phyloP scores from a whole-genome alignment of 2,329 filamentous ascomycete species.

The Emmonsiellopsis sp. region DNA sequence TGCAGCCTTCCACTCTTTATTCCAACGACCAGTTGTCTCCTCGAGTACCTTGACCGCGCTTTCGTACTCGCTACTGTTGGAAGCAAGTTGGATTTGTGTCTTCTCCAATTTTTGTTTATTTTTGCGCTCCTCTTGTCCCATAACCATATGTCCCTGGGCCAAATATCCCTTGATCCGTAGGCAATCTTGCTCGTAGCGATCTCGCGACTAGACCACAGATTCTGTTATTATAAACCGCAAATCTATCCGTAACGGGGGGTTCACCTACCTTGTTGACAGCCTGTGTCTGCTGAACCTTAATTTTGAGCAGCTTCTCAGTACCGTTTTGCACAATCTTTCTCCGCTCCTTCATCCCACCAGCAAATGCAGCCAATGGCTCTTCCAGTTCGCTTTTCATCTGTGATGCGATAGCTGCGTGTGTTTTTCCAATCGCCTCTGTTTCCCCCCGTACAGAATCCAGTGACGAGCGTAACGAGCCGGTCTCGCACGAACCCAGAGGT shows the following conservation, averaged over 20 bases:
- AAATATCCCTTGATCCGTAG: constrained; percentile 97
- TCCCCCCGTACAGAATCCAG: constrained; percentile 82
- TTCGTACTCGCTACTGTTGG: constrained; percentile 89
- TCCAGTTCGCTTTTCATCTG: constrained; percentile 97
- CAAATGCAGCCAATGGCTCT: constrained; percentile 83
- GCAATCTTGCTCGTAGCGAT: constrained; percentile 95
- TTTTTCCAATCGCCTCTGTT: constrained; percentile 86
- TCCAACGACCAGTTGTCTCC: constrained; percentile 92
- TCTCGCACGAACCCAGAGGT: constrained; percentile 77
- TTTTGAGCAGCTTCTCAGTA: constrained; percentile 88
- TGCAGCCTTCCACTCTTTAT: constrained; percentile 94
- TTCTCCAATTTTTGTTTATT: constrained; percentile 99
- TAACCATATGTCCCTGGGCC: constrained; percentile 98
- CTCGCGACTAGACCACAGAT: constrained; percentile 54
- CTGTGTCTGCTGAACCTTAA: constrained; percentile 84
- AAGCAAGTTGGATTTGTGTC: constrained; percentile 89
- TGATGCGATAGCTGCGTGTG: constrained; percentile 76
- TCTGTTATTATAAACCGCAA: not conserved
- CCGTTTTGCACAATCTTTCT: constrained; percentile 92
- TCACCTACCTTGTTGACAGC: constrained; percentile 73
- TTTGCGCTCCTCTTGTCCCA: constrained; percentile 97
- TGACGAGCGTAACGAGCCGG: constrained; percentile 71
- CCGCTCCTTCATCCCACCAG: constrained; percentile 90
- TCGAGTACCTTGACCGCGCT: constrained; percentile 84
- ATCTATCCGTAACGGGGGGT: not conserved